phyloP scores from a whole-genome alignment of 2,329 filamentous ascomycete species.

The Ophiostoma himal-ulmi region DNA sequence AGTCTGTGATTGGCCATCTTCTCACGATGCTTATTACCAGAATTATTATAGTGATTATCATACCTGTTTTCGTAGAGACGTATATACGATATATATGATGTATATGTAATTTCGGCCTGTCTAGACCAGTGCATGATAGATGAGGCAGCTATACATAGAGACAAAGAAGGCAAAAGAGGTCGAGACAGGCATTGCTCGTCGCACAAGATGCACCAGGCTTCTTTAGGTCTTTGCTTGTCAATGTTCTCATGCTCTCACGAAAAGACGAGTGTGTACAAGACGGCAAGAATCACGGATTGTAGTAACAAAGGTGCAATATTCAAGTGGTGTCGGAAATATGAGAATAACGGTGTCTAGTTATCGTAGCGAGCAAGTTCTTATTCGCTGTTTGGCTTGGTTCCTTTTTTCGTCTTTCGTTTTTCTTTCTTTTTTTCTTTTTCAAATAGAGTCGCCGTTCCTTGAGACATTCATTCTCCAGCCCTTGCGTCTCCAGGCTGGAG shows the following conservation, averaged over 20 bases:
- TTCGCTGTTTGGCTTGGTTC: neutral
- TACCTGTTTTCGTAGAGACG: neutral
- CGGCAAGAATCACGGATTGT: neutral
- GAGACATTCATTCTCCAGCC: constrained; percentile 1
- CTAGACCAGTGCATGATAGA: constrained; percentile 2
- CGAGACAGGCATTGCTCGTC: neutral
- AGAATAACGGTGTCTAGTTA: neutral
- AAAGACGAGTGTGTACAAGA: neutral
- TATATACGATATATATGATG: neutral
- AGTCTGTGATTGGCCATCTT: neutral
- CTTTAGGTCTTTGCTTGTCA: neutral
- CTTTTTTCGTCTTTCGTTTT: neutral
- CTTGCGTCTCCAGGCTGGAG: neutral
- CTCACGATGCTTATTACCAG: neutral
- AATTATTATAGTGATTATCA: neutral
- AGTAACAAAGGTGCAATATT: neutral
- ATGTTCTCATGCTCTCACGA: too few relatives aligned
- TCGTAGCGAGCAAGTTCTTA: neutral
- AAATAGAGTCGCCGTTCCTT: neutral
- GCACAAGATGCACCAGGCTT: neutral
- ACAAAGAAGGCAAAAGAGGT: neutral
- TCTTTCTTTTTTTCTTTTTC: neutral
- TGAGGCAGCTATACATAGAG: constrained; percentile 6
- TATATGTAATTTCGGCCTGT: neutral
- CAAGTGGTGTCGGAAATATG: neutral